Conservation (phyloP, 2,329 filamentous ascomycete genomes). For the Clonostachys sp. region DNA sequence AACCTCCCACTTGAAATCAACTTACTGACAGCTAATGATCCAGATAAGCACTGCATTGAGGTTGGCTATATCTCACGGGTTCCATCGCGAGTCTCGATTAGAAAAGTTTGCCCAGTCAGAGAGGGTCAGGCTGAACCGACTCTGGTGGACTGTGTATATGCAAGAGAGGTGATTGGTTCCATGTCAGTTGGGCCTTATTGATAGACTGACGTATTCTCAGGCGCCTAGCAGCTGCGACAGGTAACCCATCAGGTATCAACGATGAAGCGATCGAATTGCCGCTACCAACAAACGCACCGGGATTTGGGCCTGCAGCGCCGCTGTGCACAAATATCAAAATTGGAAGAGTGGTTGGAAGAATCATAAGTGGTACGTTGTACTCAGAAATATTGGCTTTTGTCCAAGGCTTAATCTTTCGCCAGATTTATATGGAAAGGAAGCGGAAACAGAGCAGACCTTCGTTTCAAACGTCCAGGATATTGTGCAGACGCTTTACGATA, state of each 20-base stretch:
- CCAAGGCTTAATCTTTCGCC: no score
- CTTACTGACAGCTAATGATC: neutral
- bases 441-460: neutral
- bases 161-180: neutral
- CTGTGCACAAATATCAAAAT: neutral
- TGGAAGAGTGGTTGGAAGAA: neutral
- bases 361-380: neutral
- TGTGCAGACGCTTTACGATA: neutral
- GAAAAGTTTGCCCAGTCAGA: neutral
- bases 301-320: neutral
- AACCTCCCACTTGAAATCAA: neutral
- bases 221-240: neutral
- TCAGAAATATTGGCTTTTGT: no score
- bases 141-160: neutral
- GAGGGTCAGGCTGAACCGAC: neutral
- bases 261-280: neutral
- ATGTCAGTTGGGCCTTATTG: neutral
- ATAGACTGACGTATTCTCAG: neutral
- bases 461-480: neutral
- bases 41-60: neutral
- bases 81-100: neutral
- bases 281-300: neutral
- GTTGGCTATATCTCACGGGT: neutral
- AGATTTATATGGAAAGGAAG: neutral
- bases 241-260: neutral